A percentile compares a stretch with the other conserved stretches of the same genome.
phyloP scores from a whole-genome alignment of 306 rosid genomes.

The Astragalus glycyphyllos region DNA sequence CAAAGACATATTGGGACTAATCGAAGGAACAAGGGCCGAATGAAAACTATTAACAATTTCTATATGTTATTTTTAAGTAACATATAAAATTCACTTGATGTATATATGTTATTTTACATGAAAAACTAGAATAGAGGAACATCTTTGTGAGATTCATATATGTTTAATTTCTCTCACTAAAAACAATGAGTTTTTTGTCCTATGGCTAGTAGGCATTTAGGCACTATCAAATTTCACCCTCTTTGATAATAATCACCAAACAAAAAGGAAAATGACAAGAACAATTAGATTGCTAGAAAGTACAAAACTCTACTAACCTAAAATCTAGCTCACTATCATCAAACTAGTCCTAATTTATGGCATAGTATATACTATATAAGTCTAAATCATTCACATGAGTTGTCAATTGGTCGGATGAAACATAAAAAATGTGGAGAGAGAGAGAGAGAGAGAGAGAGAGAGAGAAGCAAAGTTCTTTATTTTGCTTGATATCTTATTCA shows the following conservation, averaged over 20 bases:
- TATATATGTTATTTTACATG: too few relatives aligned
- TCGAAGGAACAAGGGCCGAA: too few relatives aligned
- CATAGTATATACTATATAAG: neutral
- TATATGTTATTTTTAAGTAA: neutral
- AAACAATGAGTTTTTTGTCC: constrained; percentile 25
- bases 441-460: constrained; percentile 30
- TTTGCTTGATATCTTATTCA: constrained; percentile 39
- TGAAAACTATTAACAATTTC: too few relatives aligned
- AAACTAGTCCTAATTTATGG: neutral
- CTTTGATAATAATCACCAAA: constrained; percentile 27
- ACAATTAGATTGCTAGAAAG: constrained; percentile 8
- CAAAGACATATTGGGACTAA: neutral
- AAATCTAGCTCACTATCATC: constrained; percentile 23
- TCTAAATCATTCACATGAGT: constrained; percentile 31
- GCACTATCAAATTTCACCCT: neutral
- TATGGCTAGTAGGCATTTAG: constrained; percentile 18
- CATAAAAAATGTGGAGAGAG: constrained; percentile 12
- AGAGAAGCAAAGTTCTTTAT: constrained; percentile 22
- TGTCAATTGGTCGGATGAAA: constrained; percentile 11
- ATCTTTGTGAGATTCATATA: neutral
- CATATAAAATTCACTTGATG: constrained; percentile 24
- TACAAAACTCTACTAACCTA: neutral
- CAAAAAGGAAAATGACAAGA: constrained; percentile 24
- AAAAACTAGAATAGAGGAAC: constrained; percentile 25
- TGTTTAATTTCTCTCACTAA: constrained; percentile 19